Evolutionary conservation across 2,329 filamentous ascomycete genomes (phyloP), one percentile per base, ranked within the genome.

Genomic region (Aspergillus brunneoviolaceus): DNA sequence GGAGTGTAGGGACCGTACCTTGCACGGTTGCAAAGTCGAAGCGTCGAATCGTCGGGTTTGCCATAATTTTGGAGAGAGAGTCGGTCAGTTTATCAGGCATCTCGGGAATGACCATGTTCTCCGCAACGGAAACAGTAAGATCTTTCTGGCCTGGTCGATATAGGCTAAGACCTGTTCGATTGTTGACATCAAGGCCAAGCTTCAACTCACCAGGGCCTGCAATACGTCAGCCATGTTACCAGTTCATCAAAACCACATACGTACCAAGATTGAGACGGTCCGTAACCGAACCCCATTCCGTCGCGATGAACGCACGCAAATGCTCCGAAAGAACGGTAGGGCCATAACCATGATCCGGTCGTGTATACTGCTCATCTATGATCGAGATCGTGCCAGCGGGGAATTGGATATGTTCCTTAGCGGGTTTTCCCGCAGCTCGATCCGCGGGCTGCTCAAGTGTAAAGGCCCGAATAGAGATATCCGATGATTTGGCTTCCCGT

Each of bases 191-290:
- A 35, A 92, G 79, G 31, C 85, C 82, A 52, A 92, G 73, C 67
- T 86, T 85, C 66, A 92, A 73, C 74, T 92, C 89, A n/a, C 89
- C 89, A 11, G 88, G 88, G 2, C 83, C 88, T 68, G 53, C 2
- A 56, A 6, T 54, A 16, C 39, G 54, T 70, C 54, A 74, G 65
- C 54, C 10, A 7, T 10, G 21, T 45, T 49, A 5, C 29, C 49
- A 19, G 14, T 35, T 12, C 33, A 35, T 19, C 16, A 12, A 11
- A 2, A 49, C 10, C 12, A n/a, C 49, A 23, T 49, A 60, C 77
- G 73, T 77, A 81, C 82, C 81, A 57, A 96, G 82, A 67, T 96
- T 96, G 70, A 96, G 82, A 42, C 92, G 86, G 76, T 97, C 93
- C 2, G 90, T 91, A 16, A 96, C 80, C 48, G 88, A 91, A 52